Base-by-base conservation (phyloP, 352 stramenopile genomes). In the Phytophthora multivora region DNA sequence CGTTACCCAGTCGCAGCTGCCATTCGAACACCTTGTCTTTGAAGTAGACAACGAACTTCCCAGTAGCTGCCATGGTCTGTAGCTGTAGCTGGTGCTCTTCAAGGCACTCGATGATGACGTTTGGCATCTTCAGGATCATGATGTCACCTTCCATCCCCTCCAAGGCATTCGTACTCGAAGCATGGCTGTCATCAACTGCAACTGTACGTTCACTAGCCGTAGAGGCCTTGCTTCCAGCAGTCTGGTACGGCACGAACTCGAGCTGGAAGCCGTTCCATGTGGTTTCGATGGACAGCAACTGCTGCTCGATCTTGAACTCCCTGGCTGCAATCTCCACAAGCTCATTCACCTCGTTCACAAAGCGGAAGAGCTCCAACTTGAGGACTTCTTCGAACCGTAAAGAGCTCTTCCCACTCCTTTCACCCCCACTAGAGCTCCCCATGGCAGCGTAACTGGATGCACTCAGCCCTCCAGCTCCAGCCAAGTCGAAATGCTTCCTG, bases 231-330 rank as follows among this genome's bases (percentile, higher is more conserved):
- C 57, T 75, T 12, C 57, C 65, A 15, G 79, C 68, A 0, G 82
- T 88, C 69, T 97, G 96, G 69, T 97, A 97, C 11, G 88, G 67
- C 23, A 97, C 79, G 64, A 98, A 98, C 45, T 97, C 88, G 21
- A 98, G 90, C 50, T 91, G 80, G 46, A 98, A 93, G n/a, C 79
- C 71, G 43, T 74, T 81, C 96, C 95, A 98, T 3, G 88, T 78
- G 3, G 61, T 81, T 70, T 98, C 91, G 49, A 99, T 98, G 13
- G 96, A 77, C 3, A 73, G 79, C n/a, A 99, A 73, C 47, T 98
- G 96, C 59, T 97, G 97, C 61, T 99, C 96, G 56, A 99, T 99
- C 73, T 98, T 99, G 53, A 98, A 96, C 51, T 99, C 96, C n/a
- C 97, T 97, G 13, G 81, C 91, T 47, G 95, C 96, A 55, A 97